A percentile compares a stretch with the other conserved stretches of the same genome.
Evolutionary conservation across 306 rosid species (phyloP).

Genomic region (Argentina anserina): DNA sequence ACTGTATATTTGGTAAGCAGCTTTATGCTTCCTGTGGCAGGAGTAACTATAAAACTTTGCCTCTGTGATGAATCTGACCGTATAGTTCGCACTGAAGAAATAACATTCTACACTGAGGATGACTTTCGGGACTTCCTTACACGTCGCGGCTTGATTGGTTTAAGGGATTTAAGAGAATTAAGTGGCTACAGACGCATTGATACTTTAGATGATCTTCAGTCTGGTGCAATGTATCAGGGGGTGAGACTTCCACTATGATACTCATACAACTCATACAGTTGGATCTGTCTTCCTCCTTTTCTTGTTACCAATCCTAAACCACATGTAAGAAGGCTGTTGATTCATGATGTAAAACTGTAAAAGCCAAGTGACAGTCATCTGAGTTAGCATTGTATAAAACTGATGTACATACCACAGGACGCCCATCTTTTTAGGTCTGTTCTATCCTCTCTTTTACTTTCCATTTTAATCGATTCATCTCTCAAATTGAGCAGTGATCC

Average conservation of each 20-base stretch:
- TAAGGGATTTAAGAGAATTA: constrained; percentile 65
- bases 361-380: neutral
- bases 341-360: constrained; percentile 14
- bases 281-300: neutral
- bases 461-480: constrained; percentile 12
- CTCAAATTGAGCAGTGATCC: constrained; percentile 1
- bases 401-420: neutral
- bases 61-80: constrained; percentile 65
- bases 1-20: neutral
- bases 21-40: constrained; percentile 17
- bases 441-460: neutral
- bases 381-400: neutral
- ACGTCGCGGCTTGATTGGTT: constrained; percentile 54
- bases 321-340: neutral
- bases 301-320: neutral
- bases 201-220: constrained; percentile 71
- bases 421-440: neutral
- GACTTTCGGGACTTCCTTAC: constrained; percentile 68
- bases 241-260: constrained; percentile 25
- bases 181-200: constrained; percentile 64
- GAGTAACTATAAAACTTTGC: constrained; percentile 49
- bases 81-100: constrained; percentile 63
- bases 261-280: neutral
- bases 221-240: constrained; percentile 71
- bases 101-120: constrained; percentile 65